These are phyloP conservation scores for Metarhizium anisopliae DNA, from an alignment of 2,329 filamentous ascomycete species.

Conservation along the genomic window DNA sequence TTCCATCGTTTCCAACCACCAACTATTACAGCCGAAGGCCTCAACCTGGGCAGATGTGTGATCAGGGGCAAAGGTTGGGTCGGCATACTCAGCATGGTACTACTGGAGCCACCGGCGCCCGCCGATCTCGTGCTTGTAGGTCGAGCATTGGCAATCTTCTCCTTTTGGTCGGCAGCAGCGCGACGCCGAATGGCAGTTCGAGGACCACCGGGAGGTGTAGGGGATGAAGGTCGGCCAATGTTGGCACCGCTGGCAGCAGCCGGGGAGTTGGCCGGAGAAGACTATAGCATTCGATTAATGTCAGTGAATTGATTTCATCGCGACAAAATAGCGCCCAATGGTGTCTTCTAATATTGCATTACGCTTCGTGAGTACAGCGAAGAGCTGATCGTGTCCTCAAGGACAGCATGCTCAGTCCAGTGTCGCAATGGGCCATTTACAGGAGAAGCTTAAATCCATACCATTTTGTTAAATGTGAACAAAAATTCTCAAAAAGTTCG, in stretches of 20 bases:
- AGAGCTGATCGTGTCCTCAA: background rate
- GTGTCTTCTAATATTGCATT: background rate
- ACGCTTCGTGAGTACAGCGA: background rate
- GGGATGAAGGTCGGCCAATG: constrained; percentile 72
- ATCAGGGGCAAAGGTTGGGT: background rate
- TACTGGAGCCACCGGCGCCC: constrained; percentile 90
- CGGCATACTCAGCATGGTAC: constrained; percentile 93
- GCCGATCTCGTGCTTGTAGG: constrained; percentile 89
- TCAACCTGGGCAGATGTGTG: background rate
- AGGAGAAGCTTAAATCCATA: constrained; percentile 12
- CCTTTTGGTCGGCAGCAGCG: constrained; percentile 93
- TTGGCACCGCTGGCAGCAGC: constrained; percentile 57
- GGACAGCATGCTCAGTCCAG: background rate
- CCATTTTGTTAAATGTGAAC: constrained; percentile 19
- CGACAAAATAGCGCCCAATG: background rate
- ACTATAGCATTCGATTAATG: constrained; percentile 25
- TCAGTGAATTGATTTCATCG: background rate
- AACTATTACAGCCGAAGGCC: background rate
- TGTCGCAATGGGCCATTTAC: background rate
- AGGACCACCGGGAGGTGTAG: constrained; percentile 83
- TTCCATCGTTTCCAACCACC: background rate
- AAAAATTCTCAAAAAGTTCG: constrained; percentile 10
- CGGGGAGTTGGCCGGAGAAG: constrained; percentile 48
- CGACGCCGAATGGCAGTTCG: constrained; percentile 92
- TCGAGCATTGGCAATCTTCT: constrained; percentile 88